These are phyloP conservation scores for Abrus pulchellus DNA, from an alignment of 306 rosid species.

Conservation along the genomic window DNA sequence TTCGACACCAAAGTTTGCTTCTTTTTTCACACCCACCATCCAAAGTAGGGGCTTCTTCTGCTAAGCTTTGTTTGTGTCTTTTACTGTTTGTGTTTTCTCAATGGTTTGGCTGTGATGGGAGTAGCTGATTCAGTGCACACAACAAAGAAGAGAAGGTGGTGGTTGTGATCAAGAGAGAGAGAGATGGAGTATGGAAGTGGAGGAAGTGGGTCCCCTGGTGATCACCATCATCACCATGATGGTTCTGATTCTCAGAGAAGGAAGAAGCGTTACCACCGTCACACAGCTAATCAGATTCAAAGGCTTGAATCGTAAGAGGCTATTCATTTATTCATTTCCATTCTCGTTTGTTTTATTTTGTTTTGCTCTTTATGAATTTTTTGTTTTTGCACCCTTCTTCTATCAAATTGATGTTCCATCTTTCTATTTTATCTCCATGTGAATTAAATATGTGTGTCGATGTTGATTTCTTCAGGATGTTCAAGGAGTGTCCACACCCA, in stretches of 20 bases:
- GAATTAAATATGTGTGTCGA: too few relatives aligned
- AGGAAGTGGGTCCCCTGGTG: constrained; percentile 74
- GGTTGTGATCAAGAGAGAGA: constrained; percentile 10
- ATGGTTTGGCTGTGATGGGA: constrained; percentile 41
- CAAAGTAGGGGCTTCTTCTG: background rate
- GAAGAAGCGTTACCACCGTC: constrained; percentile 95
- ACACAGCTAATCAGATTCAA: constrained; percentile 95
- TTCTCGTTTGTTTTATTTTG: background rate
- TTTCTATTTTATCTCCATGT: background rate
- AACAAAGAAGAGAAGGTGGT: background rate
- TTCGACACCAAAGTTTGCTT: constrained; percentile 45
- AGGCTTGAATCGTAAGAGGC: constrained; percentile 82
- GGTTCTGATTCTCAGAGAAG: constrained; percentile 69
- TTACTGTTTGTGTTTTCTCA: background rate
- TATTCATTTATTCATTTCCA: background rate
- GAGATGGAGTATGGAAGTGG: constrained; percentile 83
- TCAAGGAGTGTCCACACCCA: constrained; percentile 96
- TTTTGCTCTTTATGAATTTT: background rate
- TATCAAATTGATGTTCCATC: constrained; percentile 23
- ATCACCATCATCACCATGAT: constrained; percentile 60
- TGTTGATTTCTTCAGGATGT: constrained; percentile 65
- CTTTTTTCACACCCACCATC: constrained; percentile 41
- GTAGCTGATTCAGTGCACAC: constrained; percentile 34
- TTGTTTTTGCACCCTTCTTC: constrained; percentile 26
- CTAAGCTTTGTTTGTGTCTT: background rate